Evolutionary conservation across 192 early-diverging fungal genomes (phyloP).

Genomic region (Coemansia sp.): DNA sequence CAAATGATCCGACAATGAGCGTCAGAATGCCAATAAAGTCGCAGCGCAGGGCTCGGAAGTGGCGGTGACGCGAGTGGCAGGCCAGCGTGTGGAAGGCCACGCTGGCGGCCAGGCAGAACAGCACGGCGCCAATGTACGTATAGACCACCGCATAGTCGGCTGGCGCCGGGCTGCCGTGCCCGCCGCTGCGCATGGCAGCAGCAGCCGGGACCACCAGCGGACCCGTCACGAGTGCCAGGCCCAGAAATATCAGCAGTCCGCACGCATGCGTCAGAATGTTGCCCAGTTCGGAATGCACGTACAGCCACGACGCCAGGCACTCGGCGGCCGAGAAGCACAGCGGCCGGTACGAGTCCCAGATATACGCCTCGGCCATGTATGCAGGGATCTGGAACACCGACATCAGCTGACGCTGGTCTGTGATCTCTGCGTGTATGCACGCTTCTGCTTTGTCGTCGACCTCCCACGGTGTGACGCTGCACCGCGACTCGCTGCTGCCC

Average conservation of each 20-base stretch:
- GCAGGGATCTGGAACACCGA: slow-evolving; percentile 53
- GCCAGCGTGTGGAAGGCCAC: slow-evolving; percentile 72
- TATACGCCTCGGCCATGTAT: slow-evolving; percentile 76
- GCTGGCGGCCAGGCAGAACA: slow-evolving; percentile 72
- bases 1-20: slow-evolving; percentile 62
- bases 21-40: slow-evolving; percentile 90
- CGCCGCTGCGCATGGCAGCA: not conserved
- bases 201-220: slow-evolving; percentile 27
- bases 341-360: slow-evolving; percentile 72
- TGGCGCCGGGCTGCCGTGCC: slow-evolving; percentile 14
- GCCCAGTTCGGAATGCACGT: slow-evolving; percentile 87
- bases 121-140: slow-evolving; percentile 69
- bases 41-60: slow-evolving; percentile 54
- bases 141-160: slow-evolving; percentile 67
- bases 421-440: not conserved
- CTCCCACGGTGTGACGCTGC: slow-evolving; percentile 5
- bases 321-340: slow-evolving; percentile 61
- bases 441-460: not conserved
- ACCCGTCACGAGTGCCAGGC: slow-evolving; percentile 47
- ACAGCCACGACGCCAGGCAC: slow-evolving; percentile 70
- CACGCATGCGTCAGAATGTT: slow-evolving; percentile 84
- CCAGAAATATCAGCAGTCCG: slow-evolving; percentile 57
- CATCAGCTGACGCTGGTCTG: slow-evolving; percentile 18
- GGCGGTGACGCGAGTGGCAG: slow-evolving; percentile 65
- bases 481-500: not conserved